Conservation (phyloP, 352 stramenopile genomes). For the Globisporangium camurandrum region DNA sequence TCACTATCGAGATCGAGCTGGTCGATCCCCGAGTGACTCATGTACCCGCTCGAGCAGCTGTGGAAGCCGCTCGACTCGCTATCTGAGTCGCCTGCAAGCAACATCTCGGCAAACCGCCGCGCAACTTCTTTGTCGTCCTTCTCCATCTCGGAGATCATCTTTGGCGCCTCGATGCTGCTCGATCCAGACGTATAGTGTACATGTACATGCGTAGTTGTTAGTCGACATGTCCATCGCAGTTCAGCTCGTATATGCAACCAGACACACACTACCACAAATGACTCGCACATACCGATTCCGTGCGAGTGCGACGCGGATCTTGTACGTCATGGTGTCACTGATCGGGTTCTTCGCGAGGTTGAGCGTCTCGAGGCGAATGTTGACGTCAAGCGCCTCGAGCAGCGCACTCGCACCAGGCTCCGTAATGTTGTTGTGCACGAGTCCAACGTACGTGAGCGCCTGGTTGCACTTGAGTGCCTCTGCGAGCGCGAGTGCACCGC, state of each 20-base stretch:
- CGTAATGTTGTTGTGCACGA: constrained; percentile 56
- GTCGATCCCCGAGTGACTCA: constrained; percentile 34
- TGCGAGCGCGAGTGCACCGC: constrained; percentile 35
- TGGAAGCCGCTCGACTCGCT: constrained; percentile 51
- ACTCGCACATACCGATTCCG: constrained; percentile 40
- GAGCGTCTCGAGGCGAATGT: constrained; percentile 51
- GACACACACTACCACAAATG: too few relatives aligned
- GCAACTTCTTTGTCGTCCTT: constrained; percentile 39
- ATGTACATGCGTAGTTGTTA: not conserved
- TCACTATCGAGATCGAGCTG: constrained; percentile 23
- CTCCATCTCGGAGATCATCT: constrained; percentile 29
- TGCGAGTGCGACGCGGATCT: constrained; percentile 40
- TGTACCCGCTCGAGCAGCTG: constrained; percentile 38
- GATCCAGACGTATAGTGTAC: not conserved
- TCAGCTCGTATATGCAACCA: too few relatives aligned
- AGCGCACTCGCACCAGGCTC: constrained; percentile 33
- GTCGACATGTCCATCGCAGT: not conserved
- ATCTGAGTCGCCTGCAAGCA: constrained; percentile 9
- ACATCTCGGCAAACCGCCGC: constrained; percentile 18
- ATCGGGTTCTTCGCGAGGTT: constrained; percentile 54
- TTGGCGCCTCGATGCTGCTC: constrained; percentile 13
- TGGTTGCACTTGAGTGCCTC: constrained; percentile 59
- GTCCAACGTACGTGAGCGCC: constrained; percentile 46
- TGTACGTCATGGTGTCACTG: constrained; percentile 24
- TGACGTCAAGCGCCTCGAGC: constrained; percentile 56